Conservation (phyloP, 2,329 filamentous ascomycete genomes). For the Calonectria pseudoreteaudii region DNA sequence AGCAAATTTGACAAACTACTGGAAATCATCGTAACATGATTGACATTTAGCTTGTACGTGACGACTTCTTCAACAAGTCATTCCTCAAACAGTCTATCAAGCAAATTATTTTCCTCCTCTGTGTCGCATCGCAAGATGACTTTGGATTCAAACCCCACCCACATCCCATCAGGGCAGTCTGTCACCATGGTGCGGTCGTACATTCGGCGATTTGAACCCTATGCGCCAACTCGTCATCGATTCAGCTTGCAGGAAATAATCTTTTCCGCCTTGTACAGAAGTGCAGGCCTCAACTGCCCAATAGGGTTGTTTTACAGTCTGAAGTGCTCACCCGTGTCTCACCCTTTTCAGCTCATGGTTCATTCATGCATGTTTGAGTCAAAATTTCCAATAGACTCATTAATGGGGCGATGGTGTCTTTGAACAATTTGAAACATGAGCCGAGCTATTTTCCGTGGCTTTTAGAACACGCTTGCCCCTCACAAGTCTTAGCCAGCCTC, state of each 20-base stretch:
- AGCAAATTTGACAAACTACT: no score
- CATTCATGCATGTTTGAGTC: not conserved
- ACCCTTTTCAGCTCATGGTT: not conserved
- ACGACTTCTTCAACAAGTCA: not conserved
- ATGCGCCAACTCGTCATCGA: not conserved
- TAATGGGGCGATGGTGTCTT: not conserved
- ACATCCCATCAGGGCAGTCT: not conserved
- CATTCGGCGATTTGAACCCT: not conserved
- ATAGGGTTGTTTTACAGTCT: not conserved
- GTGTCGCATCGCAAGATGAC: not conserved
- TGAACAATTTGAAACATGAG: not conserved
- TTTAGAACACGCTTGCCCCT: not conserved
- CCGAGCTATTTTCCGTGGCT: not conserved
- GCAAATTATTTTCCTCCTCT: not conserved
- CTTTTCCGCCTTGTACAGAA: not conserved
- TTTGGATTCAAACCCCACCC: not conserved
- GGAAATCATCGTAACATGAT: no score
- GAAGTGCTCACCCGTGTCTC: not conserved
- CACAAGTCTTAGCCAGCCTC: no score
- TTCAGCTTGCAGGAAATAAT: not conserved
- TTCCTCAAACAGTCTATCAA: not conserved
- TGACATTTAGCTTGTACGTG: no score
- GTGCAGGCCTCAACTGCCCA: not conserved
- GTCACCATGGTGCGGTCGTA: not conserved
- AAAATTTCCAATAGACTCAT: not conserved